phyloP scores from a whole-genome alignment of 1,284 basidiomycete genomes.

The Fomitopsis betulina region DNA sequence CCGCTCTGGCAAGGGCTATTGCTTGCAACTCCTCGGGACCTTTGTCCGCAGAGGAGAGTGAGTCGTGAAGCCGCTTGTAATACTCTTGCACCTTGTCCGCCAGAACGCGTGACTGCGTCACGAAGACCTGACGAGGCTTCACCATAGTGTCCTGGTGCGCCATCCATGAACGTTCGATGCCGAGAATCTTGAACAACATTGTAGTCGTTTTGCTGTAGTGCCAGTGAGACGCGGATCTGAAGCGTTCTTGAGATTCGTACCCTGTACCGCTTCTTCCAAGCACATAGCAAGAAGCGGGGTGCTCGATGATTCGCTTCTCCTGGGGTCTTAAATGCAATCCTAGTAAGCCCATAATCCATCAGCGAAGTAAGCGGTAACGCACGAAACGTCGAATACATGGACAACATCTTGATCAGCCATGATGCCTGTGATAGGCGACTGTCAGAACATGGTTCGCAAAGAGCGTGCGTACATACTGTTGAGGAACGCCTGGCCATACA shows the following conservation, averaged over 20 bases:
- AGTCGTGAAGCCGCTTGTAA: conserved; percentile 48
- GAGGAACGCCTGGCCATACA: conserved; percentile 40
- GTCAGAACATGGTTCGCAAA: neutral
- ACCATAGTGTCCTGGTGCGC: conserved; percentile 22
- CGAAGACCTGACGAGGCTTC: conserved; percentile 60
- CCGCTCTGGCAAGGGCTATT: conserved; percentile 18
- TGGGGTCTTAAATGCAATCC: conserved; percentile 36
- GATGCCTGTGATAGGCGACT: conserved; percentile 31
- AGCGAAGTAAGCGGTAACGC: conserved; percentile 31
- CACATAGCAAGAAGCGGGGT: conserved; percentile 60
- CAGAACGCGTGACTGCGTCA: conserved; percentile 64
- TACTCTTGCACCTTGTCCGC: conserved; percentile 65
- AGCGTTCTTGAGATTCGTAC: conserved; percentile 30
- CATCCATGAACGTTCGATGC: conserved; percentile 51
- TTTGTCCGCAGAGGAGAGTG: conserved; percentile 37
- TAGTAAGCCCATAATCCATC: neutral
- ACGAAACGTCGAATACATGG: conserved; percentile 54
- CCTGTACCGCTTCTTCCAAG: conserved; percentile 71
- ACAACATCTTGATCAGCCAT: conserved; percentile 40
- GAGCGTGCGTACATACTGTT: conserved; percentile 35
- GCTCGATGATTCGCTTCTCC: conserved; percentile 60
- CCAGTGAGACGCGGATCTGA: conserved; percentile 3
- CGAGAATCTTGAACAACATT: conserved; percentile 71
- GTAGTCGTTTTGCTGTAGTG: conserved; percentile 66
- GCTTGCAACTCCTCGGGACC: conserved; percentile 34